Evolutionary conservation across 2,329 filamentous ascomycete species (phyloP).

Genomic region (Phyllosticta ampelicida): DNA sequence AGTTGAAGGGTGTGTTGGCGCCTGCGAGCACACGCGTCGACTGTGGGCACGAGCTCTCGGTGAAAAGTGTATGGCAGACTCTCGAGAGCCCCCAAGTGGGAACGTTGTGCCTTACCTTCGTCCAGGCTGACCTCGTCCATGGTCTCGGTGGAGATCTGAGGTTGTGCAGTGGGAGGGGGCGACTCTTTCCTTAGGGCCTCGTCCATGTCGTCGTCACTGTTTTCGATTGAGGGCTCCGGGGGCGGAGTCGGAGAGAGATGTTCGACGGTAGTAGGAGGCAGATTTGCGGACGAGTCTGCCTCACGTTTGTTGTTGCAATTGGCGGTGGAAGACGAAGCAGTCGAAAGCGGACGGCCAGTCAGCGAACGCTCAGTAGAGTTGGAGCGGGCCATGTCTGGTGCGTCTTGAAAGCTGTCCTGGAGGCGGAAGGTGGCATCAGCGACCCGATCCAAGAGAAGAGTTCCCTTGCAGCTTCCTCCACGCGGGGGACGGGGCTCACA

Average conservation of each 20-base stretch:
- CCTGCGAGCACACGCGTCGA: background rate
- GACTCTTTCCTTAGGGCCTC: slow-evolving; percentile 11
- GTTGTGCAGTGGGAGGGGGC: slow-evolving; percentile 1
- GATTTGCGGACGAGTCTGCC: slow-evolving; percentile 22
- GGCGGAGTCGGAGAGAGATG: background rate
- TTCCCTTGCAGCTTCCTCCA: slow-evolving; percentile 6
- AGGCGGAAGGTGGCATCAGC: slow-evolving; percentile 6
- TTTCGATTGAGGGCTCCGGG: slow-evolving; percentile 14
- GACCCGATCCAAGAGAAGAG: slow-evolving; percentile 4
- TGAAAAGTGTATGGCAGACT: background rate
- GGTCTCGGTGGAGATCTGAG: slow-evolving; percentile 27
- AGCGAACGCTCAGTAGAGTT: slow-evolving; percentile 47
- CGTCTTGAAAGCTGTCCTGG: slow-evolving; percentile 77
- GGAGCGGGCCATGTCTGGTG: slow-evolving; percentile 47
- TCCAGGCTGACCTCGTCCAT: slow-evolving; percentile 57
- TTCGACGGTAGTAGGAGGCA: slow-evolving; percentile 5
- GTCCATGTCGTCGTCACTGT: slow-evolving; percentile 19
- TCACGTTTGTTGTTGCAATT: slow-evolving; percentile 12
- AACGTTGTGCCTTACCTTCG: slow-evolving; percentile 40
- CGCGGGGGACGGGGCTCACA: background rate
- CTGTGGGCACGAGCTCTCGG: background rate
- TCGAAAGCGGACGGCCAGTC: slow-evolving; percentile 17
- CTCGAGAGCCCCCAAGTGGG: background rate
- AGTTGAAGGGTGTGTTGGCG: background rate
- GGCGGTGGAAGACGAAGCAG: background rate